These are phyloP conservation scores for Hygrophorus pudorinus DNA, from an alignment of 768 basidiomycete species.

Conservation along the genomic window DNA sequence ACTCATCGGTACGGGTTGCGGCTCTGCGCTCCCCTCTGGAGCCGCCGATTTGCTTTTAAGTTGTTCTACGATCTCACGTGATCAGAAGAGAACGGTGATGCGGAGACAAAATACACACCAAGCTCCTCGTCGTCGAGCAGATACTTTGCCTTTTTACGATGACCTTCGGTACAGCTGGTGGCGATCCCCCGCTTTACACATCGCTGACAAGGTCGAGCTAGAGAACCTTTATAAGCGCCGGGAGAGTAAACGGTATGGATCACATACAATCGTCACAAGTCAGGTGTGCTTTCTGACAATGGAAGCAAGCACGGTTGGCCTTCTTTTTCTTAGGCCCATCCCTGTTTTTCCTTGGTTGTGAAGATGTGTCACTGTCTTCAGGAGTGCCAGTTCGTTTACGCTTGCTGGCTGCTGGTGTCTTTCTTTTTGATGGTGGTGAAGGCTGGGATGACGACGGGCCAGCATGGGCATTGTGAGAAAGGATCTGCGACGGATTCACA, in stretches of 20 bases:
- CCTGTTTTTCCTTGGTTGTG: constrained; percentile 43
- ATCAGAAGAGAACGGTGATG: constrained; percentile 10
- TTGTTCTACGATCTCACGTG: constrained; percentile 36
- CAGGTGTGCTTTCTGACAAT: constrained; percentile 94
- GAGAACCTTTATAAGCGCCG: constrained; percentile 14
- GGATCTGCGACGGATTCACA: constrained; percentile 34
- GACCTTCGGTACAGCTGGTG: constrained; percentile 84
- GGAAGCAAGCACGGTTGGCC: constrained; percentile 86
- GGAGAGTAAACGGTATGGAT: constrained; percentile 9
- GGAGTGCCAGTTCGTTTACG: constrained; percentile 55
- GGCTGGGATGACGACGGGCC: constrained; percentile 27
- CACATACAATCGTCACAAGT: constrained; percentile 96
- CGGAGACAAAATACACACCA: constrained; percentile 36
- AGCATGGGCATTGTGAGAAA: constrained; percentile 29
- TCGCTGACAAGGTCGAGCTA: constrained; percentile 95
- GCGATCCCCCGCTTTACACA: constrained; percentile 92
- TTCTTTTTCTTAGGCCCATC: constrained; percentile 91
- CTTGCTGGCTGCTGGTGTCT: constrained; percentile 30
- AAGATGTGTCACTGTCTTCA: constrained; percentile 41
- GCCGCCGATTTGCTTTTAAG: constrained; percentile 35
- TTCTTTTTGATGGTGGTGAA: constrained; percentile 25
- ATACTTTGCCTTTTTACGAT: constrained; percentile 97
- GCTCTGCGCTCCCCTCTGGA: constrained; percentile 30
- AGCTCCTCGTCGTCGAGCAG: constrained; percentile 90
- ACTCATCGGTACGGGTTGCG: constrained; percentile 12